Evolutionary conservation across 2,329 filamentous ascomycete genomes (phyloP).

Genomic region (Shiraia bambusicola): DNA sequence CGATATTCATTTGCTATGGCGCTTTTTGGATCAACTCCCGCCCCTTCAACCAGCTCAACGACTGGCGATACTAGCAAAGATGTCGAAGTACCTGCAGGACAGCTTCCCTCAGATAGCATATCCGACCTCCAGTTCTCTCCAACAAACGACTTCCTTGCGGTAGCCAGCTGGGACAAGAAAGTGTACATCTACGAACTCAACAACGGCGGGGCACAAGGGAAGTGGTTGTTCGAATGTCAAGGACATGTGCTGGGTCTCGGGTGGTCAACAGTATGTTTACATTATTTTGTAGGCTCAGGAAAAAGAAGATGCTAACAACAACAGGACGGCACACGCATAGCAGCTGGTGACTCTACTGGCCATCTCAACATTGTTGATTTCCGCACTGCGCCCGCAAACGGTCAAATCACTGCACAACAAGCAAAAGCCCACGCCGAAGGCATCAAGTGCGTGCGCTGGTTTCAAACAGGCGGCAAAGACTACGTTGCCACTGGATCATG

Average conservation of each 20-base stretch:
- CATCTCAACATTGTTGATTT: conserved; percentile 86
- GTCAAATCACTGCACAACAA: conserved; percentile 49
- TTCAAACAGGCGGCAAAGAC: conserved; percentile 62
- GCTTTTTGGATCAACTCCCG: conserved; percentile 57
- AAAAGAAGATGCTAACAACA: conserved; percentile 14
- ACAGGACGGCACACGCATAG: conserved; percentile 87
- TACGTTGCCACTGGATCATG: conserved; percentile 91
- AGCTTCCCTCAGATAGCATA: conserved; percentile 77
- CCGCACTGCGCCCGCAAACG: conserved; percentile 44
- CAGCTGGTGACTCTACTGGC: conserved; percentile 88
- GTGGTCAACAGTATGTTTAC: conserved; percentile 75
- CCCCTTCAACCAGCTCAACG: conserved; percentile 65
- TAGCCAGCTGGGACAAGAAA: conserved; percentile 96
- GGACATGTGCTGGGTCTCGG: conserved; percentile 76
- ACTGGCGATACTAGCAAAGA: conserved; percentile 91
- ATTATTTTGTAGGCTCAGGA: background rate
- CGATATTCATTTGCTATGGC: conserved; percentile 52
- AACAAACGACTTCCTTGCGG: conserved; percentile 76
- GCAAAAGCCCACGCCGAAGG: conserved; percentile 77
- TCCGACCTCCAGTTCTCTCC: conserved; percentile 84
- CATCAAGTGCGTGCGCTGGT: conserved; percentile 72
- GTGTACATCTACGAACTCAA: conserved; percentile 95
- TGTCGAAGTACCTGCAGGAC: conserved; percentile 70
- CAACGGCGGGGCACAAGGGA: conserved; percentile 77
- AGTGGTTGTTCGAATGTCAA: conserved; percentile 82